A percentile compares a stretch with the other conserved stretches of the same genome.
Evolutionary conservation across 2,329 filamentous ascomycete species (phyloP).

Genomic region (Nemania sp.): DNA sequence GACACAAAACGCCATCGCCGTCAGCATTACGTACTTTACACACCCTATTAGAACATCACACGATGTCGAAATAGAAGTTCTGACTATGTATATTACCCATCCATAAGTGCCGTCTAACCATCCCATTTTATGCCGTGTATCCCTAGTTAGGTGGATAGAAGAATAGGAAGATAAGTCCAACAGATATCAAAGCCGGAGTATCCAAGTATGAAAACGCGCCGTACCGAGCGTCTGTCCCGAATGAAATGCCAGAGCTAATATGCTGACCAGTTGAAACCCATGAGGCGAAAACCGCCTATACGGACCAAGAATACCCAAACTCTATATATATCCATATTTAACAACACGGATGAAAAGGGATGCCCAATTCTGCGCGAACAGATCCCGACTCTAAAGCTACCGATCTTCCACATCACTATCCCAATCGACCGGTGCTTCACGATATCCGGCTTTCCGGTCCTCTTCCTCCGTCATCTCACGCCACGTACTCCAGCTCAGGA

Average conservation of each 20-base stretch:
- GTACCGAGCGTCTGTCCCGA: background rate
- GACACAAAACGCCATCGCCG: no score
- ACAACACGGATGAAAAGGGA: background rate
- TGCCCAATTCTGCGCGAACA: slow-evolving; percentile 18
- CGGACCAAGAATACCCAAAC: background rate
- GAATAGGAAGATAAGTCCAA: background rate
- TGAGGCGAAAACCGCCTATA: background rate
- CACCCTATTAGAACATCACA: background rate
- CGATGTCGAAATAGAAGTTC: background rate
- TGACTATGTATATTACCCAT: background rate
- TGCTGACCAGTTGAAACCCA: background rate
- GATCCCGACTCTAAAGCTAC: background rate
- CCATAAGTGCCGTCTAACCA: background rate
- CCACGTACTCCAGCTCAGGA: slow-evolving; percentile 92
- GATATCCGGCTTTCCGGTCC: slow-evolving; percentile 20
- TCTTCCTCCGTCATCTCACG: slow-evolving; percentile 87
- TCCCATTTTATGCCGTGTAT: background rate
- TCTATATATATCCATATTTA: background rate
- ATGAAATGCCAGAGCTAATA: background rate
- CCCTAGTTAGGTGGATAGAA: background rate
- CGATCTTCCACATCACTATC: slow-evolving; percentile 26
- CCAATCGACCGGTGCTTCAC: slow-evolving; percentile 28
- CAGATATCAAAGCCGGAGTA: background rate
- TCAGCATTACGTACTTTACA: background rate
- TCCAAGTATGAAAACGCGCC: background rate